These are phyloP conservation scores for Fusarium metavorans DNA, from an alignment of 2,329 filamentous ascomycete genomes.

Conservation along the genomic window DNA sequence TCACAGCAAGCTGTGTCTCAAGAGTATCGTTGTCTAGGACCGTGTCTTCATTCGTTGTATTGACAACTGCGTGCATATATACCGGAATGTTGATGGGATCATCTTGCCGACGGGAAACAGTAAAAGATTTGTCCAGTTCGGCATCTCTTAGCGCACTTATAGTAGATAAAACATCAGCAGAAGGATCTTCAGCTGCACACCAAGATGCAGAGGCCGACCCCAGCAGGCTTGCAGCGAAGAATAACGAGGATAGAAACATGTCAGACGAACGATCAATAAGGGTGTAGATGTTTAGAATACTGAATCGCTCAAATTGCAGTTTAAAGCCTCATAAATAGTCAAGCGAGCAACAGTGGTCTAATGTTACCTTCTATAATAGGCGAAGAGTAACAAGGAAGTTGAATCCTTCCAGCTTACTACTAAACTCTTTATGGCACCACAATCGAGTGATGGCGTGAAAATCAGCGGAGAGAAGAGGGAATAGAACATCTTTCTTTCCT, in stretches of 20 bases:
- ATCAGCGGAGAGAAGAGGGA: neutral
- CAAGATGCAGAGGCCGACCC: neutral
- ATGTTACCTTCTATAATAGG: neutral
- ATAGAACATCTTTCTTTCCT: neutral
- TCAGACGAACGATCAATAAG: neutral
- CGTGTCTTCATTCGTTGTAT: neutral
- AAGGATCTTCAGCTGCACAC: neutral
- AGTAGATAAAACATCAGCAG: neutral
- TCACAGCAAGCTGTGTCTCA: neutral
- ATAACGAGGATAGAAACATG: neutral
- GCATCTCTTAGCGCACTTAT: neutral
- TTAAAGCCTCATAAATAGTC: neutral
- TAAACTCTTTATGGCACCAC: neutral
- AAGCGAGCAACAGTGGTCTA: neutral
- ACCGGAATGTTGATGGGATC: neutral
- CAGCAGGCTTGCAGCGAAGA: neutral
- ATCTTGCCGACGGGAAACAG: neutral
- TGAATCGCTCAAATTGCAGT: neutral
- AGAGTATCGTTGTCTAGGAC: neutral
- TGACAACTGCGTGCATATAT: neutral
- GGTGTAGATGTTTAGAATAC: neutral
- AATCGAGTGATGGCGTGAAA: neutral
- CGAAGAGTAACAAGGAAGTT: neutral
- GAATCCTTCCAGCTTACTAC: neutral
- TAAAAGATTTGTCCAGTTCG: neutral